Base-by-base conservation (phyloP, 164 flowering plant species). In the Stephania japonica region DNA sequence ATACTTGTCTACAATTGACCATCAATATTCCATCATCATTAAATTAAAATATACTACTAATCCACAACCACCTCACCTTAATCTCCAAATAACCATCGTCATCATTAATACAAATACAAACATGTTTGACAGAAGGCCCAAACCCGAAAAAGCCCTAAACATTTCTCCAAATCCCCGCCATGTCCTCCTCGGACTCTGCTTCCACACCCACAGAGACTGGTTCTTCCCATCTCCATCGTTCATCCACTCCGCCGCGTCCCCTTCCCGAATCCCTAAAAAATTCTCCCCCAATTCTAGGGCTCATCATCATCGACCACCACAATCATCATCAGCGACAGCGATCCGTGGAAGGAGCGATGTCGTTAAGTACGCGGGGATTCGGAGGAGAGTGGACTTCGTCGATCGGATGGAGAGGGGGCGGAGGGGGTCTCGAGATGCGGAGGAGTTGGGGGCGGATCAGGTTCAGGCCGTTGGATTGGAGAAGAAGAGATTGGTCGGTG, bases 121-220 rank as follows among this genome's bases (percentile, higher is more conserved):
- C 3, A 32, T 32, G 38, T 32, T 32, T 32, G 38, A 32, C 38
- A 32, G 4, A 32, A 32, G 4, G 3, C 38, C 38, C 0, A 68
- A 42, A 70, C 63, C 41, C 16, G 21, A 7, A 70, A 65, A 75
- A 47, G 24, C 65, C 63, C 65, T 21, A 44, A 68, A 18, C 62
- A 9, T 70, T 68, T 68, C 5, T 0, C 1, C 4, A 49, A 76
- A 44, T 83, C 9, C 76, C 81, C 9, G 68, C 63, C 63, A 84
- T 83, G 86, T 80, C 86, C 79, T 47, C 74, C 59, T 59, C 82
- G 14, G 79, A 81, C 14, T 59, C 80, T 0, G 59, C 72, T 4
- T 42, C 88, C 16, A 73, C 87, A 25, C 65, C 75, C 73, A 74
- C 81, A 81, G 94, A 49, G 90, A 90, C 89, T 88, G 95, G 90